Evolutionary conservation across 2,329 filamentous ascomycete species (phyloP), one percentile per base, ranked within the genome.

Genomic region (Talaromyces amestolkiae): DNA sequence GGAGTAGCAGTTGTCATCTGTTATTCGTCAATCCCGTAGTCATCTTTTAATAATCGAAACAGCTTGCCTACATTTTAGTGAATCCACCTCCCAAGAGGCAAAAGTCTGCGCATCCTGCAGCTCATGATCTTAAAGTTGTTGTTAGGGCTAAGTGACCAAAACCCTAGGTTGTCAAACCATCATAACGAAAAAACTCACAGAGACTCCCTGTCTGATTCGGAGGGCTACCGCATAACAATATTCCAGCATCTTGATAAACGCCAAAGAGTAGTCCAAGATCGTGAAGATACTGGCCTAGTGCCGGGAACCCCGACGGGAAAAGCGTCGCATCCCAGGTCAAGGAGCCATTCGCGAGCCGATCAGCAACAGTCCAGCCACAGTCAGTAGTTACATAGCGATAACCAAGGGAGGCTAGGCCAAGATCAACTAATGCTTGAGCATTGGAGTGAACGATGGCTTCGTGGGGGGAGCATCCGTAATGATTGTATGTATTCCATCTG

Each of bases 401-500:
- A 6, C 87, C 86, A 0, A 84, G 74, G 3, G 81, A 77, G 0
- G 79, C 77, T 0, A 87, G 78, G 0, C 84, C 84, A 0, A 84
- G 75, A 51, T 84, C 80, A 0, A 86, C 78, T 0, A 88, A 72
- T 0, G 83, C 85, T 49, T 85, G 75, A 0, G 85, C 84, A 65
- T 85, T 87, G 2, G 77, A 74, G 49, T 81, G 79, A 27, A 86
- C 81, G 43, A 83, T 82, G 0, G 72, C 73, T 68, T 86, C 81
- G 47, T 76, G 82, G 0, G 82, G 82, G 1, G 74, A 73, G 70
- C 85, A 87, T 59, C 75, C 77, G 72, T 85, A 86, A 47, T 82
- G 77, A 63, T 88, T 88, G 69, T 88, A 88, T 2, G 81, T 83
- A 67, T 87, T 87, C 85, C 85, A 88, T 13, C 85, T 67, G 72